These are phyloP conservation scores for Saraca asoca DNA, from an alignment of 331 rosid genomes.

Conservation along the genomic window DNA sequence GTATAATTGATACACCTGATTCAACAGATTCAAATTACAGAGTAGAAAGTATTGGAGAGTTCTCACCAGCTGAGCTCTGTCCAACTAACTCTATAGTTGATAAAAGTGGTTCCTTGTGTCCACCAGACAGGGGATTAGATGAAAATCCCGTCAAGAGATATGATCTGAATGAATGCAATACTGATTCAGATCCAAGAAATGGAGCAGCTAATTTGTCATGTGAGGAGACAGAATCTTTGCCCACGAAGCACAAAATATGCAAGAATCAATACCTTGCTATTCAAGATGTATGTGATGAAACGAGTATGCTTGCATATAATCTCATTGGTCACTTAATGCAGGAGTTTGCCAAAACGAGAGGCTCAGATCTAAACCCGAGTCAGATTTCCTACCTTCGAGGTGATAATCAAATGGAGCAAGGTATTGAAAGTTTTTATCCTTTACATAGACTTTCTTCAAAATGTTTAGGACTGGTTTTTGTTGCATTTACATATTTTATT, in stretches of 20 bases:
- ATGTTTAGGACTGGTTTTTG: background rate
- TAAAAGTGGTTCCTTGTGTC: conserved; percentile 27
- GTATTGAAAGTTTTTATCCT: conserved; percentile 41
- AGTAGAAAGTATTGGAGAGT: conserved; percentile 65
- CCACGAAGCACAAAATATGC: conserved; percentile 24
- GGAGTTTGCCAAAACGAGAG: conserved; percentile 53
- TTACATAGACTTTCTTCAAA: background rate
- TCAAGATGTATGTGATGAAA: conserved; percentile 78
- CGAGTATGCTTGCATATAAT: conserved; percentile 67
- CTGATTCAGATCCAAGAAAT: conserved; percentile 29
- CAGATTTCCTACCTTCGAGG: conserved; percentile 44
- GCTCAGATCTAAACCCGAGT: conserved; percentile 42
- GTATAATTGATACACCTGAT: conserved; percentile 16
- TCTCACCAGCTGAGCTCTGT: conserved; percentile 36
- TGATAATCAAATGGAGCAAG: conserved; percentile 44
- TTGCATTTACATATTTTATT: background rate
- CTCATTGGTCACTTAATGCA: conserved; percentile 61
- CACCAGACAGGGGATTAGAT: conserved; percentile 24
- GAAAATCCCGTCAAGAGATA: conserved; percentile 29
- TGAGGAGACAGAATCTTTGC: conserved; percentile 32
- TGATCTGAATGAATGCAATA: conserved; percentile 20
- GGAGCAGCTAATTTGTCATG: conserved; percentile 22
- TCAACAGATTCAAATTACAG: conserved; percentile 32
- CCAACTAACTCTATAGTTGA: conserved; percentile 25
- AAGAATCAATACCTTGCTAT: conserved; percentile 60